phyloP scores from a whole-genome alignment of 495 filamentous ascomycete genomes.

The Hyaloscypha bicolor region DNA sequence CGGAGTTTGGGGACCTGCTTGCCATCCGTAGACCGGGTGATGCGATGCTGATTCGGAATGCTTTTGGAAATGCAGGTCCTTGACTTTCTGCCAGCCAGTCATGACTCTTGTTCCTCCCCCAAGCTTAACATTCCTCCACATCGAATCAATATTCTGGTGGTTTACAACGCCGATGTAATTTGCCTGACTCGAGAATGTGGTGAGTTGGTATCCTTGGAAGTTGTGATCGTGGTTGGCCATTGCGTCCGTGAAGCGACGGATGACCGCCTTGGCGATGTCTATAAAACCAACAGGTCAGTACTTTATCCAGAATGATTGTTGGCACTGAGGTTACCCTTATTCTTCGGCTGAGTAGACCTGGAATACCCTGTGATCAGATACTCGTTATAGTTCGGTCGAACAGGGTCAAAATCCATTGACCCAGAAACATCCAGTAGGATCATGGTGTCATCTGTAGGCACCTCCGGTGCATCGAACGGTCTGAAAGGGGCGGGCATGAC shows the following conservation, averaged over 20 bases:
- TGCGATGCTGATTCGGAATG: conserved; percentile 47
- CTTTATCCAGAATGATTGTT: background rate
- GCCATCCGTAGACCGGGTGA: conserved; percentile 52
- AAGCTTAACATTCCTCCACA: conserved; percentile 42
- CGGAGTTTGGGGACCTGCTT: conserved; percentile 48
- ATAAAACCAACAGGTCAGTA: conserved; percentile 8
- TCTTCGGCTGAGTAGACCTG: conserved; percentile 45
- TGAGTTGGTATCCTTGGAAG: conserved; percentile 43
- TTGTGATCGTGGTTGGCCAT: conserved; percentile 47
- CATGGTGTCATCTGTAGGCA: conserved; percentile 47
- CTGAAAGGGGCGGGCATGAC: conserved; percentile 43
- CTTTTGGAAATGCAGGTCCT: conserved; percentile 50
- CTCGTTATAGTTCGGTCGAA: conserved; percentile 45
- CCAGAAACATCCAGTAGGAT: conserved; percentile 49
- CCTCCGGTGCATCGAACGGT: conserved; percentile 39
- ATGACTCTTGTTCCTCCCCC: conserved; percentile 47
- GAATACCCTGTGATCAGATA: conserved; percentile 45
- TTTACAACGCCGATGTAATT: conserved; percentile 43
- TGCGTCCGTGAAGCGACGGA: conserved; percentile 47
- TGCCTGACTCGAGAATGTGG: conserved; percentile 43
- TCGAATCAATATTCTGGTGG: conserved; percentile 39
- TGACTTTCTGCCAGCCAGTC: conserved; percentile 52
- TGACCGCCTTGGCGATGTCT: conserved; percentile 48
- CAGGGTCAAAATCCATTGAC: conserved; percentile 48
- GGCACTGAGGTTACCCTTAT: conserved; percentile 39